These are phyloP conservation scores for Alisma plantagoaquatica DNA, from an alignment of 106 monocot genomes.

Conservation along the genomic window DNA sequence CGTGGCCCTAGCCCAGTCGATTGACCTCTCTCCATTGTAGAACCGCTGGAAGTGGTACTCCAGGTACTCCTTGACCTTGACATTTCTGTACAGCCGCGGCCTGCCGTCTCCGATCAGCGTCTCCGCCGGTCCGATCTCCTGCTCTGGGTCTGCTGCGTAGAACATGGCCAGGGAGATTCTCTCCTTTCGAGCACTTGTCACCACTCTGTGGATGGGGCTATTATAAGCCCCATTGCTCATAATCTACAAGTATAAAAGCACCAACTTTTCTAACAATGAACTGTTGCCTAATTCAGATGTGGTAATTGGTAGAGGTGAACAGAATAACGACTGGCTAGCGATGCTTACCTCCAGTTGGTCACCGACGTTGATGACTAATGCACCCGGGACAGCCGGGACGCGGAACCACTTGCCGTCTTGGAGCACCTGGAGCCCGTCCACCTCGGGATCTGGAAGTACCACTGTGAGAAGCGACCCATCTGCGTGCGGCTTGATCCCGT, in stretches of 20 bases:
- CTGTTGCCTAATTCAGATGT: neutral
- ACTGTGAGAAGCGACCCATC: conserved; percentile 20
- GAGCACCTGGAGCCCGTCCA: conserved; percentile 24
- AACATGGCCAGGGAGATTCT: neutral
- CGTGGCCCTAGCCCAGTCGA: neutral
- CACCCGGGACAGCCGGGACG: conserved; percentile 3
- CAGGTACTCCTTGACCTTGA: neutral
- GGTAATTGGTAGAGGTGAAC: too few relatives aligned
- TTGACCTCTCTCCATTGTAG: neutral
- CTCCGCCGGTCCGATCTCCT: neutral
- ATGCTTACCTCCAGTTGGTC: conserved; percentile 8
- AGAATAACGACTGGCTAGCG: too few relatives aligned
- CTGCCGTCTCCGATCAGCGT: neutral
- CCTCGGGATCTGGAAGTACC: conserved; percentile 20
- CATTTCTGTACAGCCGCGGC: neutral
- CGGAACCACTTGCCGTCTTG: conserved; percentile 20
- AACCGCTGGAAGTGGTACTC: neutral
- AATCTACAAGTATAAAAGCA: neutral
- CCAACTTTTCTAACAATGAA: neutral
- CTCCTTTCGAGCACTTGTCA: neutral
- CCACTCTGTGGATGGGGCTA: too few relatives aligned
- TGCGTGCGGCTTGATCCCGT: conserved; percentile 32
- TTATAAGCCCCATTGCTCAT: neutral
- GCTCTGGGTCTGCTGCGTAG: neutral
- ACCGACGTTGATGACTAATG: neutral